These are phyloP conservation scores for Adiantum capillusveneris DNA, from an alignment of 75 land plant species.

Conservation along the genomic window DNA sequence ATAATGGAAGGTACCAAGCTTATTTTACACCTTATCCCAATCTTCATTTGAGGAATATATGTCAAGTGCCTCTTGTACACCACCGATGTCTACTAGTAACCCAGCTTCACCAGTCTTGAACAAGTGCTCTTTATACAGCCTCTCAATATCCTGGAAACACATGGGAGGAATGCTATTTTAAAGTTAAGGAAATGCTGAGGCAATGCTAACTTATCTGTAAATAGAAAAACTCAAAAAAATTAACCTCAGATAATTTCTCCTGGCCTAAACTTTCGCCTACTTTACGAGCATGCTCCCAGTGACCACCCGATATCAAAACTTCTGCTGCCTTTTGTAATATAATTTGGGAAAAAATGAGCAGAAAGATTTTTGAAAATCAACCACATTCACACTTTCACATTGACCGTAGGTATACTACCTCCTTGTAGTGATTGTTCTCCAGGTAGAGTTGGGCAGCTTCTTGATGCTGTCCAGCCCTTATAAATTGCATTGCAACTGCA, in stretches of 20 bases:
- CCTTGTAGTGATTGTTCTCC: constrained; percentile 22
- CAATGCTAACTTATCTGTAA: background rate
- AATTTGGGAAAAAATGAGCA: no score
- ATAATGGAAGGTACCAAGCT: no score
- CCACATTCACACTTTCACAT: background rate
- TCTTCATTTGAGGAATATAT: constrained; percentile 20
- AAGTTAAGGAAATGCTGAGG: background rate
- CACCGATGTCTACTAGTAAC: constrained; percentile 21
- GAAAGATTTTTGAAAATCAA: background rate
- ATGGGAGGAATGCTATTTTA: background rate
- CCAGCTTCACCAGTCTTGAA: constrained; percentile 27
- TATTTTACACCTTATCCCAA: constrained; percentile 27
- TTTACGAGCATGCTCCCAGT: constrained; percentile 31
- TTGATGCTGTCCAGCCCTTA: constrained; percentile 15
- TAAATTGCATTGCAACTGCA: constrained; percentile 16
- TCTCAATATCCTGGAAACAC: constrained; percentile 21
- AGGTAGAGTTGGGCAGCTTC: constrained; percentile 31
- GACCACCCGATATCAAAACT: constrained; percentile 27
- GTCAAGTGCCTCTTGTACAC: constrained; percentile 23
- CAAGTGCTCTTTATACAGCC: constrained; percentile 25
- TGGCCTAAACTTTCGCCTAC: constrained; percentile 19
- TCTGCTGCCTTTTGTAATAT: constrained; percentile 33
- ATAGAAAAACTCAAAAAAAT: background rate
- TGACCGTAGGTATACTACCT: constrained; percentile 15
- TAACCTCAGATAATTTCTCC: constrained; percentile 5